Evolutionary conservation across 2,329 filamentous ascomycete genomes (phyloP).

Genomic region (Claviceps spartinae): DNA sequence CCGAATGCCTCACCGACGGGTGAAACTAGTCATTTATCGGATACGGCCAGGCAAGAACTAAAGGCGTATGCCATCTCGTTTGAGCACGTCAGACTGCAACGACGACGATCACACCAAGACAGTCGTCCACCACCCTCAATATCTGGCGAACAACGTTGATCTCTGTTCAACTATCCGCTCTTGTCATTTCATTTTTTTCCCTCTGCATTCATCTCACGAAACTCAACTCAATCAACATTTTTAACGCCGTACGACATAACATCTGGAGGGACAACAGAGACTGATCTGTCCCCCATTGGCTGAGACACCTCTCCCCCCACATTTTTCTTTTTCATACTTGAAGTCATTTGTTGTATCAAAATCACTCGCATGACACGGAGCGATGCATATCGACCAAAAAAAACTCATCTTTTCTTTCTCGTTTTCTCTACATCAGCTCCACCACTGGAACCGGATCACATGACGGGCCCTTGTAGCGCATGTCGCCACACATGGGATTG

Average conservation of each 20-base stretch:
- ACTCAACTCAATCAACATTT: slow-evolving; percentile 2
- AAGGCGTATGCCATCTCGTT: slow-evolving; percentile 80
- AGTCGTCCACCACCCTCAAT: no score
- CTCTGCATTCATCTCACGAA: background rate
- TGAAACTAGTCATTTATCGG: slow-evolving; percentile 49
- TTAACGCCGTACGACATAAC: slow-evolving; percentile 8
- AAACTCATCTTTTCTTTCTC: background rate
- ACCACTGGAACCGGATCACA: slow-evolving; percentile 10
- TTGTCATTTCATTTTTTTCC: no score
- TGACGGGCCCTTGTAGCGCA: slow-evolving; percentile 13
- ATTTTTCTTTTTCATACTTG: slow-evolving; percentile 7
- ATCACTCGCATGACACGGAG: slow-evolving; percentile 32
- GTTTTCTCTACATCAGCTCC: slow-evolving; percentile 10
- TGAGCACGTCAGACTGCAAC: slow-evolving; percentile 58
- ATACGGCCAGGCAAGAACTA: slow-evolving; percentile 66
- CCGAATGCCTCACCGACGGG: slow-evolving; percentile 45
- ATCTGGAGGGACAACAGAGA: slow-evolving; percentile 2
- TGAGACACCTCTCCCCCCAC: background rate
- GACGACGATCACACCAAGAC: slow-evolving; percentile 40
- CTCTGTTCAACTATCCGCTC: background rate
- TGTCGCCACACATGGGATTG: slow-evolving; percentile 13
- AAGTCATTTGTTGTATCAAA: slow-evolving; percentile 27
- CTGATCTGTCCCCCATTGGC: background rate
- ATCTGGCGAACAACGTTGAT: slow-evolving; percentile 3
- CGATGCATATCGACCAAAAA: slow-evolving; percentile 32